A percentile compares a stretch with the other conserved stretches of the same genome.
phyloP scores from a whole-genome alignment of 2,329 filamentous ascomycete genomes.

The Aspergillus melleus region DNA sequence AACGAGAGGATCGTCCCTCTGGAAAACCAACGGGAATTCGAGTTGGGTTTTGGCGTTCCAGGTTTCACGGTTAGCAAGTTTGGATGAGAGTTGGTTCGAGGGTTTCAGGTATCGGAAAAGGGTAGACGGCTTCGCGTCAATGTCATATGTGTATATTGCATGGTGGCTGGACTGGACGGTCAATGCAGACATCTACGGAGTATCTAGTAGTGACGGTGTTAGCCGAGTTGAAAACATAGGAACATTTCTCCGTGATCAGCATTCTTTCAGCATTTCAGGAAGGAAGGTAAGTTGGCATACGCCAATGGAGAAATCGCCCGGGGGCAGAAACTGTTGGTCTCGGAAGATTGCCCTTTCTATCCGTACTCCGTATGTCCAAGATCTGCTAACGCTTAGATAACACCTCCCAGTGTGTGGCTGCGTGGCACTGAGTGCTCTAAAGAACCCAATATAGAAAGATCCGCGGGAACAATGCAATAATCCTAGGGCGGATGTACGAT shows the following conservation, averaged over 20 bases:
- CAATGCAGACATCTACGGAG: no score
- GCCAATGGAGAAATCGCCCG: background rate
- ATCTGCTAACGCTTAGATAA: no score
- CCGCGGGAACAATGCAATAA: slow-evolving; percentile 1
- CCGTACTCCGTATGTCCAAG: no score
- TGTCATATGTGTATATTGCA: background rate
- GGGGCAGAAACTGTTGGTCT: background rate
- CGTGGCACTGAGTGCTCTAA: no score
- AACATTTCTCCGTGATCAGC: background rate
- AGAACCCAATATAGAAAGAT: background rate
- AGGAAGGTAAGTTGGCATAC: background rate
- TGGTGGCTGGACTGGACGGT: background rate
- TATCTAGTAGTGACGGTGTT: no score
- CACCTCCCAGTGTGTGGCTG: no score
- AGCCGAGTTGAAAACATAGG: background rate
- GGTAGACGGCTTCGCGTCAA: no score
- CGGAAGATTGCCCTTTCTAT: slow-evolving; percentile 1
- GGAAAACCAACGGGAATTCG: background rate
- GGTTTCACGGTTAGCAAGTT: background rate
- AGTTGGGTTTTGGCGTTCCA: background rate
- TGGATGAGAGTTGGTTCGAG: background rate
- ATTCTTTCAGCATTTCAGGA: background rate
- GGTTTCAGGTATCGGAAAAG: no score
- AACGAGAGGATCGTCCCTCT: background rate
- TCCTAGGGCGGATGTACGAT: background rate